Evolutionary conservation across 2,329 filamentous ascomycete species (phyloP), one percentile per base, ranked within the genome.

Genomic region (Scedosporium apiospermum): DNA sequence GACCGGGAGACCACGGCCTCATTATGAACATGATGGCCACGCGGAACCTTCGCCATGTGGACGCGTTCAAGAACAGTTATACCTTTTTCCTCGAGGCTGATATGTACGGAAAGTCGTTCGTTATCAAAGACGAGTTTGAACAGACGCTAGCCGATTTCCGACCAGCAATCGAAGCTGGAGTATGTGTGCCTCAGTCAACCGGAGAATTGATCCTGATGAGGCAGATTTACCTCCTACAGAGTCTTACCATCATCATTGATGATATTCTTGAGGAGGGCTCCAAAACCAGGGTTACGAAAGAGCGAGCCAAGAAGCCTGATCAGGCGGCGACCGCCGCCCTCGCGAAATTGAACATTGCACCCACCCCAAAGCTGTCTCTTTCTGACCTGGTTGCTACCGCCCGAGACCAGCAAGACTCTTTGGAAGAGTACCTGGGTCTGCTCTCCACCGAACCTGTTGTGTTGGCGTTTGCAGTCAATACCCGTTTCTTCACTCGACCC

Each of bases 231-330:
- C 60, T 79, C 0, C 49, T 80, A 0, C 73, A 75, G 58, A 10
- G 16, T 5, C 74, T 81, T 34, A 76, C 74, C 62, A 70, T 77
- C n/a, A 66, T 78, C 1, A 67, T 81, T 4, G 75, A 77, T 1
- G 72, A 76, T 46, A 76, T 81, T 34, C 69, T 81, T 1, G 71
- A 78, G 0, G 64, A 69, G 44, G 74, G 72, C 3, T 76, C 75
- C 0, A 68, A 68, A 2, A 69, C 67, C 1, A 71, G 71, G 27
- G 65, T 63, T 12, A 62, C 66, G 27, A 46, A 26, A 12, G 23
- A 57, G 23, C 34, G 14, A 66, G 64, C 69, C 3, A 74, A 75
- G 60, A 75, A 72, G 49, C 58, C 69, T 7, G 66, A 68, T 12
- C 68, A 74, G 3, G 67, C 67, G 27, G 30, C 57, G 9, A 27